Evolutionary conservation across 176 grass and related monocot genomes (phyloP).

Genomic region (Alloteropsis semialata): DNA sequence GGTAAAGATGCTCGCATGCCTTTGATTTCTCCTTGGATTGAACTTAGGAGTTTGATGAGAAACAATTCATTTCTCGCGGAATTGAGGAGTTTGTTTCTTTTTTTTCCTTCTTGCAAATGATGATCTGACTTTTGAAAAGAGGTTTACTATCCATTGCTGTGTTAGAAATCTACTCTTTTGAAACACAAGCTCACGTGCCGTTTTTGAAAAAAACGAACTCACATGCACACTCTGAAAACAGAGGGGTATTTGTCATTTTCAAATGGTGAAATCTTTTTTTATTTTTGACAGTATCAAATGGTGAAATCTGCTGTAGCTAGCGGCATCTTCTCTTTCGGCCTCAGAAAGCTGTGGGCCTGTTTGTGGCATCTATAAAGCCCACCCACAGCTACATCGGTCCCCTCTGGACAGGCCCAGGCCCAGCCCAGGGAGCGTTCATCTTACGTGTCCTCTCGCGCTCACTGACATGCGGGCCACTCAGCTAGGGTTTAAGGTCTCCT

Average conservation of each 20-base stretch:
- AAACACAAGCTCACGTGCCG: too few species aligned
- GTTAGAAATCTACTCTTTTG: background rate
- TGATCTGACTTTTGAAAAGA: background rate
- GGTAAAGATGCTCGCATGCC: too few species aligned
- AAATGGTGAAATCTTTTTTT: background rate
- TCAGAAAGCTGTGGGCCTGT: background rate
- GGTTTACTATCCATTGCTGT: background rate
- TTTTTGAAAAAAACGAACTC: too few species aligned
- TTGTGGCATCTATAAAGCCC: background rate
- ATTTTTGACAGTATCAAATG: too few species aligned
- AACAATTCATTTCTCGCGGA: background rate
- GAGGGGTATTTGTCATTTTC: background rate
- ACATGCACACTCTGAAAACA: background rate
- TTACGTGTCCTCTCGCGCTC: background rate
- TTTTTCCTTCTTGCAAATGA: background rate
- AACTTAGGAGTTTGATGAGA: too few species aligned
- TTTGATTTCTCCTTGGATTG: too few species aligned
- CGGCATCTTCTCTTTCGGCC: background rate
- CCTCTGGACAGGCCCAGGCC: background rate
- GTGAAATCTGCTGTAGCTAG: background rate
- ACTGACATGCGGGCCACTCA: background rate
- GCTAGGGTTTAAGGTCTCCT: slow-evolving; percentile 31
- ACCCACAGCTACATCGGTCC: background rate
- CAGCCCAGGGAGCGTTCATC: background rate
- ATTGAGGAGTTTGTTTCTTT: background rate